Evolutionary conservation across 768 basidiomycete genomes (phyloP).

Genomic region (Mrakia frigida): DNA sequence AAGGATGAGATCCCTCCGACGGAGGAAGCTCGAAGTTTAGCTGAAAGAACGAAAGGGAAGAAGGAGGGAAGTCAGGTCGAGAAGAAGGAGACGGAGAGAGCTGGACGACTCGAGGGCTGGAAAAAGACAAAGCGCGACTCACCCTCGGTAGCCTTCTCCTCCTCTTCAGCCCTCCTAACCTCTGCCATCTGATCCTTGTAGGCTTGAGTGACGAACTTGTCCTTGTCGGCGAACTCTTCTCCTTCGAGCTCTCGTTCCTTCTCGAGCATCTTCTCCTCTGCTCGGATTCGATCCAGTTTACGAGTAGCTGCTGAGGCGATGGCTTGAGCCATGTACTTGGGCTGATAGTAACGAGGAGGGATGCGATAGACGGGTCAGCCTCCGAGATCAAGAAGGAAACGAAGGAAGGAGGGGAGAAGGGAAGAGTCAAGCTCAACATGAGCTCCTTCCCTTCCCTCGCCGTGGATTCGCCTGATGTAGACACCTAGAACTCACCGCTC

Average conservation of each 20-base stretch:
- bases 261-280: conserved; percentile 97
- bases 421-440: neutral
- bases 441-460: neutral
- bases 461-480: neutral
- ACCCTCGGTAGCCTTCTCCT: conserved; percentile 87
- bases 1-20: conserved; percentile 80
- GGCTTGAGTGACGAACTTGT: conserved; percentile 93
- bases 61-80: neutral
- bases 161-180: conserved; percentile 82
- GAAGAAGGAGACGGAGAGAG: neutral
- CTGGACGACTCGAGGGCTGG: neutral
- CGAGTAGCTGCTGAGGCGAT: conserved; percentile 78
- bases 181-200: conserved; percentile 96
- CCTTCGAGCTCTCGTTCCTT: conserved; percentile 88
- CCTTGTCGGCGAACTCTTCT: conserved; percentile 88
- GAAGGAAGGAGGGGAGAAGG: neutral
- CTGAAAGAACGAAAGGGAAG: neutral
- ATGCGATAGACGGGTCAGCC: neutral
- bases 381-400: conserved; percentile 29
- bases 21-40: conserved; percentile 49
- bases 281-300: conserved; percentile 77
- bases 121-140: conserved; percentile 36
- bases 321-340: conserved; percentile 84
- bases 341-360: conserved; percentile 51
- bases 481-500: conserved; percentile 57